Percentiles rank a stretch among this genome's conserved stretches.
These are phyloP conservation scores for Lavandula angustifolia DNA, from an alignment of 257 asterid genomes.

Conservation along the genomic window DNA sequence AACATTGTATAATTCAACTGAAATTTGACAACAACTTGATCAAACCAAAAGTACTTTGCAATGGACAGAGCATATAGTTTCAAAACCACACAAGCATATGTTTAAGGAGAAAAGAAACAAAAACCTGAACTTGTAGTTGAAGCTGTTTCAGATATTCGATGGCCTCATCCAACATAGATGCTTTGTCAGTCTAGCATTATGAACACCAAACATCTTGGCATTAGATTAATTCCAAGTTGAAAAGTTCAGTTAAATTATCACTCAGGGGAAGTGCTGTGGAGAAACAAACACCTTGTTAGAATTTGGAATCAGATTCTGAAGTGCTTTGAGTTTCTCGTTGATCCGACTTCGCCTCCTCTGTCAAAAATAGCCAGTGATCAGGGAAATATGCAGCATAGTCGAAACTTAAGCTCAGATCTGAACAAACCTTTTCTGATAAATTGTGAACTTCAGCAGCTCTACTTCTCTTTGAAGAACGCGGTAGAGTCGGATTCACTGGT, in stretches of 20 bases:
- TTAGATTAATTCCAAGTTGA: constrained; percentile 18
- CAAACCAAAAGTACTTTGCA: background rate
- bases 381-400: constrained; percentile 26
- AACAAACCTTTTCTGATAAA: constrained; percentile 83
- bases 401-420: constrained; percentile 18
- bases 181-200: constrained; percentile 80
- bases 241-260: constrained; percentile 9
- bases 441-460: constrained; percentile 96
- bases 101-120: constrained; percentile 26
- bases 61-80: background rate
- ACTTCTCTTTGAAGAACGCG: constrained; percentile 83
- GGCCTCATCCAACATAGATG: constrained; percentile 97
- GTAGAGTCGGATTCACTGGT: constrained; percentile 40
- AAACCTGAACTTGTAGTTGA: constrained; percentile 96
- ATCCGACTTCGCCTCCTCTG: constrained; percentile 98
- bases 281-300: constrained; percentile 63
- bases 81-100: constrained; percentile 6
- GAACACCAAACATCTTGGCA: constrained; percentile 24
- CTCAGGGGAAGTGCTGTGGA: background rate
- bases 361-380: constrained; percentile 28
- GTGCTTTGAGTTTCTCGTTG: constrained; percentile 91
- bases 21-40: background rate
- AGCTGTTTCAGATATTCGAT: constrained; percentile 97
- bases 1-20: background rate
- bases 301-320: constrained; percentile 89